Conservation (phyloP, 1,284 basidiomycete species). For the Paramarasmius palmivorus region DNA sequence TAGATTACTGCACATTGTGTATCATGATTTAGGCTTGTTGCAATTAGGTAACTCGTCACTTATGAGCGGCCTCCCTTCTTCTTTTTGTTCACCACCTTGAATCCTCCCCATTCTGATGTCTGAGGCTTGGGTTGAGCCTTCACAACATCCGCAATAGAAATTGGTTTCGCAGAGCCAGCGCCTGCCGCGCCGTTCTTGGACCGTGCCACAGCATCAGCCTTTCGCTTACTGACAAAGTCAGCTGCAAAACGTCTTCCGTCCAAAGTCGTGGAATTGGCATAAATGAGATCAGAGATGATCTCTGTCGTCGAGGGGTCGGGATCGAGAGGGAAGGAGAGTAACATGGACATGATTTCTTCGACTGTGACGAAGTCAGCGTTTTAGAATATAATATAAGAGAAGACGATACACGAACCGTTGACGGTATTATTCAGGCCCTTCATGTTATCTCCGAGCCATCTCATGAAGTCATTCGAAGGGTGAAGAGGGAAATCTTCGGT, state of each 20-base stretch:
- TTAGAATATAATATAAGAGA: conserved; percentile 10
- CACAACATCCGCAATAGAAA: conserved; percentile 85
- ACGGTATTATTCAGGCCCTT: conserved; percentile 83
- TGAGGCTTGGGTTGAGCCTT: conserved; percentile 82
- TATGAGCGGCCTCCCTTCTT: conserved; percentile 68
- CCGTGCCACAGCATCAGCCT: conserved; percentile 66
- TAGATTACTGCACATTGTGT: no score
- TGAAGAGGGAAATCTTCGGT: conserved; percentile 60
- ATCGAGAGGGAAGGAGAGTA: conserved; percentile 88
- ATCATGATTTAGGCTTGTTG: no score
- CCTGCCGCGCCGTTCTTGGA: conserved; percentile 43
- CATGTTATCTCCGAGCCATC: conserved; percentile 88
- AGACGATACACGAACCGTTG: conserved; percentile 54
- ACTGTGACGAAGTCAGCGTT: conserved; percentile 46
- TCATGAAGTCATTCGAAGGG: conserved; percentile 88
- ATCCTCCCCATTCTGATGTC: conserved; percentile 76
- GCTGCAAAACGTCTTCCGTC: conserved; percentile 93
- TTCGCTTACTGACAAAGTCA: conserved; percentile 87
- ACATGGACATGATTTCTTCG: conserved; percentile 91
- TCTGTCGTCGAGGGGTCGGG: conserved; percentile 81
- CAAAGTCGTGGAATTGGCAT: conserved; percentile 90
- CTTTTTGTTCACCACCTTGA: conserved; percentile 93
- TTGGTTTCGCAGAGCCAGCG: conserved; percentile 47
- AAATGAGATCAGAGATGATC: conserved; percentile 91
- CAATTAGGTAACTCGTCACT: background rate